Evolutionary conservation across 1,284 basidiomycete species (phyloP).

Genomic region (Irpex sp.): DNA sequence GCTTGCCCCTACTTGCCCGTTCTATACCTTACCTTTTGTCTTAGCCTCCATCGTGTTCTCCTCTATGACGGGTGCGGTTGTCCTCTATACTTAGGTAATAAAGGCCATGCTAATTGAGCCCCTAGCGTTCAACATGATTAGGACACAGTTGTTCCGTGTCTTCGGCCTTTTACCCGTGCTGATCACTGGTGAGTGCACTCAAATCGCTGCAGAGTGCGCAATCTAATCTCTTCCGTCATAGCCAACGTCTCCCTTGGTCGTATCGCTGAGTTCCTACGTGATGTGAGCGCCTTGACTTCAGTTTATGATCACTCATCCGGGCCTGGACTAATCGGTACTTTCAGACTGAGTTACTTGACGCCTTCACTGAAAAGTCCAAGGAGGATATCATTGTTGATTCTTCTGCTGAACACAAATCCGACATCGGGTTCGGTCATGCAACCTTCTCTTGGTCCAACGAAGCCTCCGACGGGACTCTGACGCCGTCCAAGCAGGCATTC

Average conservation of each 20-base stretch:
- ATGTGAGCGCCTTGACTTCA: conserved; percentile 25
- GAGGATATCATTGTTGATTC: conserved; percentile 19
- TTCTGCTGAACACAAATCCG: conserved; percentile 21
- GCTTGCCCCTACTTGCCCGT: not conserved
- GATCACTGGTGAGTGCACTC: conserved; percentile 27
- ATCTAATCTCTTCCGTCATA: conserved; percentile 9
- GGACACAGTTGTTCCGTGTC: conserved; percentile 28
- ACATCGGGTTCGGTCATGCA: conserved; percentile 37
- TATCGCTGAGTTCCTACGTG: conserved; percentile 41
- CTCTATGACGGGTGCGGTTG: conserved; percentile 32
- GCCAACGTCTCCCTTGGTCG: conserved; percentile 50
- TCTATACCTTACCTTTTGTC: conserved; percentile 3
- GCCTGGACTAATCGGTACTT: not conserved
- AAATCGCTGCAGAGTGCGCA: not conserved
- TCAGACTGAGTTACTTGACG: conserved; percentile 48
- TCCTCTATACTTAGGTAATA: not conserved
- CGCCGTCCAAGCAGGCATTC: conserved; percentile 39
- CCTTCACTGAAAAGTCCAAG: conserved; percentile 29
- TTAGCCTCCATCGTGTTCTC: conserved; percentile 39
- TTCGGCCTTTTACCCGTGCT: conserved; percentile 30
- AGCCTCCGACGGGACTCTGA: conserved; percentile 25
- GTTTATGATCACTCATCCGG: conserved; percentile 11
- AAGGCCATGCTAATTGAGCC: not conserved
- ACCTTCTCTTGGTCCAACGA: conserved; percentile 38
- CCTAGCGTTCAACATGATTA: conserved; percentile 31